phyloP scores from a whole-genome alignment of 345 rosid genomes.

The Lepidium africanum region DNA sequence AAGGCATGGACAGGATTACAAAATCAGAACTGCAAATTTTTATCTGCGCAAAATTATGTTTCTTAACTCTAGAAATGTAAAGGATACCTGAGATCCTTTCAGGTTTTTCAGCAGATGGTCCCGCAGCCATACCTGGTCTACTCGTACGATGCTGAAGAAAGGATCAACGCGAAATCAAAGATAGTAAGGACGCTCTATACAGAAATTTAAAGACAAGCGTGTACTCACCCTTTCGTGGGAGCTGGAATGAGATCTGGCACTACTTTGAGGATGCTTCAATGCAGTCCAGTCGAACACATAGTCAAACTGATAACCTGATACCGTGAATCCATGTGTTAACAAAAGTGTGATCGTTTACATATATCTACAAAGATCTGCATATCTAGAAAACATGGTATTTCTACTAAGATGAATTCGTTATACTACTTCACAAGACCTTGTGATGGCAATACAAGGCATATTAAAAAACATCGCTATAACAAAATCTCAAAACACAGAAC shows the following conservation, averaged over 20 bases:
- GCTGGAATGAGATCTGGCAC: slow-evolving; percentile 59
- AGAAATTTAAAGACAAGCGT: neutral
- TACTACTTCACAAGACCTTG: too few relatives aligned
- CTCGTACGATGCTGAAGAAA: slow-evolving; percentile 38
- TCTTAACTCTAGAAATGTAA: neutral
- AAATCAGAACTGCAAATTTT: neutral
- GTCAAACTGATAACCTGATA: slow-evolving; percentile 74
- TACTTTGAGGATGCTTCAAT: slow-evolving; percentile 69
- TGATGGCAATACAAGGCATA: too few relatives aligned
- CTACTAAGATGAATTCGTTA: too few relatives aligned
- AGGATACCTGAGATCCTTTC: slow-evolving; percentile 52
- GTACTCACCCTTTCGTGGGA: slow-evolving; percentile 60
- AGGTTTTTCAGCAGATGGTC: slow-evolving; percentile 53
- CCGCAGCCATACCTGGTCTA: slow-evolving; percentile 41
- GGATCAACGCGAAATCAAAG: slow-evolving; percentile 7
- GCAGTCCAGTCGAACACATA: slow-evolving; percentile 86
- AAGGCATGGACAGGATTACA: neutral
- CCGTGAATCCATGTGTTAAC: neutral
- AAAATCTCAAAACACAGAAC: neutral
- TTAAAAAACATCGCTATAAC: too few relatives aligned
- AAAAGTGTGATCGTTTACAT: neutral
- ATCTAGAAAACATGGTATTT: neutral
- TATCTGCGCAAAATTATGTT: neutral
- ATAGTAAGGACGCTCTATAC: neutral
- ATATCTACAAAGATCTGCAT: neutral